Evolutionary conservation across 1,284 basidiomycete species (phyloP).

Genomic region (Ustilago xerochloae): DNA sequence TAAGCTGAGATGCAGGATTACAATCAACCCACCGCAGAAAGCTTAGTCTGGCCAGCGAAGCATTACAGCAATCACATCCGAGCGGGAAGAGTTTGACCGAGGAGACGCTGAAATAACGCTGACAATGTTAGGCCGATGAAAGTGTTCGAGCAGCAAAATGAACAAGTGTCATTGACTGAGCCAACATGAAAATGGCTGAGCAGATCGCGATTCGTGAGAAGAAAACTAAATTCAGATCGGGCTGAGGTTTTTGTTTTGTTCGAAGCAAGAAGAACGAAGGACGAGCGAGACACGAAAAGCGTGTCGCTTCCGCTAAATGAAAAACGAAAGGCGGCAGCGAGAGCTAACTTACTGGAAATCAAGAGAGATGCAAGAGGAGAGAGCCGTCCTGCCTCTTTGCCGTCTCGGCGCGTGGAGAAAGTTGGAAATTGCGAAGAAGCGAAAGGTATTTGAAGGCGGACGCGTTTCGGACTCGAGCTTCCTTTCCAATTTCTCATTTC

Average conservation of each 20-base stretch:
- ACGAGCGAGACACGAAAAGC: not conserved
- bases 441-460: slow-evolving; percentile 36
- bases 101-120: no score
- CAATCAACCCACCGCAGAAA: no score
- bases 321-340: not conserved
- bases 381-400: no score
- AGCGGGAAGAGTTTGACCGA: no score
- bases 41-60: no score
- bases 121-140: no score
- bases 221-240: not conserved
- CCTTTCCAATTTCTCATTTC: slow-evolving; percentile 34
- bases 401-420: slow-evolving; percentile 13
- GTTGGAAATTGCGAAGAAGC: not conserved
- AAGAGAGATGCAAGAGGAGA: not conserved
- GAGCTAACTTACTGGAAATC: not conserved
- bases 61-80: no score
- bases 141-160: no score
- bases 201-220: not conserved
- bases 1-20: no score
- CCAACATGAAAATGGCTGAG: not conserved
- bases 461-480: slow-evolving; percentile 32
- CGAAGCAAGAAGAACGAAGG: no score
- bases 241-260: no score
- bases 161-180: no score
- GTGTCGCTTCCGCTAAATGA: not conserved